Evolutionary conservation across 805 yeast species (phyloP).

Genomic region (Myxozyma kluyveri): DNA sequence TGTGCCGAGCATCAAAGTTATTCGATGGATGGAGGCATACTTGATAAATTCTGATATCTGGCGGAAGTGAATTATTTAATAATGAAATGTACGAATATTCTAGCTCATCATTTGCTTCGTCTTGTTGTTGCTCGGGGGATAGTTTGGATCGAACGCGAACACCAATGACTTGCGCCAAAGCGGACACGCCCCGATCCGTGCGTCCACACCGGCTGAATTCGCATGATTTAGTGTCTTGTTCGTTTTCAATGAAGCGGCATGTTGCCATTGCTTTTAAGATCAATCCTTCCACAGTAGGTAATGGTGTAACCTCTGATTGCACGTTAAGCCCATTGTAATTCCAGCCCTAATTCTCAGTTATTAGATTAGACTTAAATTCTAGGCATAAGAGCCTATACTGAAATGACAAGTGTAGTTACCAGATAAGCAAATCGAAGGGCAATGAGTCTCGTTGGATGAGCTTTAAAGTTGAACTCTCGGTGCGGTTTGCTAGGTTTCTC

Average conservation of each 20-base stretch:
- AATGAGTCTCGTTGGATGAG: constrained; percentile 53
- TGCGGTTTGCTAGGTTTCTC: constrained; percentile 13
- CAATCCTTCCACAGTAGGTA: constrained; percentile 83
- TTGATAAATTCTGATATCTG: constrained; percentile 78
- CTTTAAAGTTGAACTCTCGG: constrained; percentile 15
- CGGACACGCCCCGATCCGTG: constrained; percentile 96
- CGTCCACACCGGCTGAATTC: constrained; percentile 89
- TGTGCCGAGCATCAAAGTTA: constrained; percentile 87
- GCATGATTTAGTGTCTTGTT: constrained; percentile 54
- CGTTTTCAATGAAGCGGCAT: constrained; percentile 59
- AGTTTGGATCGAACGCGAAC: constrained; percentile 67
- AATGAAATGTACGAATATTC: constrained; percentile 77
- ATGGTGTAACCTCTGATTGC: constrained; percentile 66
- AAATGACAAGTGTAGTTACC: constrained; percentile 1
- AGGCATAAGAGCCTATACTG: background rate
- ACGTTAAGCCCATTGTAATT: constrained; percentile 85
- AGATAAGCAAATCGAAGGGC: constrained; percentile 82
- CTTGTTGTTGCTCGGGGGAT: constrained; percentile 57
- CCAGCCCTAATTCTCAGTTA: constrained; percentile 67
- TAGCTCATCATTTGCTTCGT: constrained; percentile 53
- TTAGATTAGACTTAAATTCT: background rate
- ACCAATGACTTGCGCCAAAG: constrained; percentile 91
- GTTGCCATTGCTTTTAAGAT: constrained; percentile 68
- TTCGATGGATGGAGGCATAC: constrained; percentile 79
- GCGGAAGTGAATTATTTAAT: constrained; percentile 73